Evolutionary conservation across 352 stramenopile species (phyloP).

Genomic region (Phytopythium mirpurense): DNA sequence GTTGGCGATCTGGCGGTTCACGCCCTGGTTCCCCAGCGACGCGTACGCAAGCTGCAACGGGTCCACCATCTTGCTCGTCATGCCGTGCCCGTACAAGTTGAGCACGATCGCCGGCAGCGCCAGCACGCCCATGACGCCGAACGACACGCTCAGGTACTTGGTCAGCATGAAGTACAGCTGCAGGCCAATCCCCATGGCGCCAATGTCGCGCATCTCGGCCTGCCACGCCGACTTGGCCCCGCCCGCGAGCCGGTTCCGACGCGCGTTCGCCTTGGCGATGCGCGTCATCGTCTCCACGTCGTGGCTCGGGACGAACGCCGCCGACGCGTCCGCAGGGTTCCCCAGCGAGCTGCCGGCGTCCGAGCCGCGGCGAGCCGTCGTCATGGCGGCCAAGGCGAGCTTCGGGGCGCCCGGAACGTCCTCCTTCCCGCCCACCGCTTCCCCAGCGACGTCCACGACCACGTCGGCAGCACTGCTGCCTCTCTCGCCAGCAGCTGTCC

Average conservation of each 20-base stretch:
- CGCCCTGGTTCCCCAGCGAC: constrained; percentile 76
- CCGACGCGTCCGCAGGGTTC: constrained; percentile 5
- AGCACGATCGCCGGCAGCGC: constrained; percentile 60
- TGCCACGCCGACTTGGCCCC: constrained; percentile 45
- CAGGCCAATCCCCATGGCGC: constrained; percentile 70
- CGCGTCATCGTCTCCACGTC: constrained; percentile 17
- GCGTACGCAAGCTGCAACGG: constrained; percentile 64
- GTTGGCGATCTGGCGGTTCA: constrained; percentile 44
- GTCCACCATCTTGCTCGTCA: constrained; percentile 69
- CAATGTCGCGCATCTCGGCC: constrained; percentile 69
- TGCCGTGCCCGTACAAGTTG: constrained; percentile 58
- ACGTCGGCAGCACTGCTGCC: not conserved
- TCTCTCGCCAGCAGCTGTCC: not conserved
- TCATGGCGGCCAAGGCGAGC: not conserved
- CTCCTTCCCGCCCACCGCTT: not conserved
- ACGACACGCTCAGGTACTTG: constrained; percentile 63
- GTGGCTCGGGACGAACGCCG: constrained; percentile 6
- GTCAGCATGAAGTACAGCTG: constrained; percentile 85
- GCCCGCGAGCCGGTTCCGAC: constrained; percentile 27
- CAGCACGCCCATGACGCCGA: constrained; percentile 65
- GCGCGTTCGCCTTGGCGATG: constrained; percentile 14
- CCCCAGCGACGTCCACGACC: not conserved
- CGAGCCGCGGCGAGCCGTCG: not conserved
- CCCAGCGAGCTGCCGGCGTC: constrained; percentile 7
- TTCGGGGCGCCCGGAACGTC: not conserved